A percentile compares a stretch with the other conserved stretches of the same genome.
Evolutionary conservation across 495 filamentous ascomycete genomes (phyloP).

Genomic region (Penicillium maclennaniae): DNA sequence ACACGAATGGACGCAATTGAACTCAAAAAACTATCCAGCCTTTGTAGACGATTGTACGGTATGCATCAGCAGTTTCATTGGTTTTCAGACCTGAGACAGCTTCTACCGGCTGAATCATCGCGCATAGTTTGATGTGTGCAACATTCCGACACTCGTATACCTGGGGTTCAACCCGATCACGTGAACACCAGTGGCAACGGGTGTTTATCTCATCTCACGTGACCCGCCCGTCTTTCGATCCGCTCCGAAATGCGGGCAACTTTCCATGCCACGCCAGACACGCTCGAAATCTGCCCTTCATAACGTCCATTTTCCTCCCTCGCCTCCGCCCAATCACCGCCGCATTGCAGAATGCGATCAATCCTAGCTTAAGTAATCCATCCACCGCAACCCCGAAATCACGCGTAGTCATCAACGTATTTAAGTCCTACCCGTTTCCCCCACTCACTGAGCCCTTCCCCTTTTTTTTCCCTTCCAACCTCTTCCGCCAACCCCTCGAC

Average conservation of each 20-base stretch:
- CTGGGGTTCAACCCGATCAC: background rate
- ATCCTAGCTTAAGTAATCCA: constrained; percentile 24
- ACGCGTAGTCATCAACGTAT: constrained; percentile 27
- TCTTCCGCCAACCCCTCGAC: constrained; percentile 20
- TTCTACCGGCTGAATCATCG: background rate
- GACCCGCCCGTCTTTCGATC: constrained; percentile 11
- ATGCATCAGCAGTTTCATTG: background rate
- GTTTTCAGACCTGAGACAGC: too few species aligned
- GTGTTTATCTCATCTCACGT: constrained; percentile 21
- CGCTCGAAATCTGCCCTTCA: constrained; percentile 41
- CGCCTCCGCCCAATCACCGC: constrained; percentile 40
- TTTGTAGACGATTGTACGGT: background rate
- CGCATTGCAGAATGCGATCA: constrained; percentile 31
- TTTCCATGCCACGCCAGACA: constrained; percentile 22
- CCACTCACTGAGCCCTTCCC: constrained; percentile 8
- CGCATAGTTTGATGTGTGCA: background rate
- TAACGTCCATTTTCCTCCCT: constrained; percentile 40
- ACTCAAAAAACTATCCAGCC: background rate
- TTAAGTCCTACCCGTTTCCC: constrained; percentile 20
- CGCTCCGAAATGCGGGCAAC: constrained; percentile 20
- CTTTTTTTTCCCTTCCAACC: constrained; percentile 16
- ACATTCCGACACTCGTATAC: background rate
- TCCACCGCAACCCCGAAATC: constrained; percentile 14
- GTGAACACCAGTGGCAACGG: background rate
- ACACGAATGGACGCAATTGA: constrained; percentile 19